Conservation (phyloP, 352 stramenopile genomes). For the Aphanomyces cochlioides region DNA sequence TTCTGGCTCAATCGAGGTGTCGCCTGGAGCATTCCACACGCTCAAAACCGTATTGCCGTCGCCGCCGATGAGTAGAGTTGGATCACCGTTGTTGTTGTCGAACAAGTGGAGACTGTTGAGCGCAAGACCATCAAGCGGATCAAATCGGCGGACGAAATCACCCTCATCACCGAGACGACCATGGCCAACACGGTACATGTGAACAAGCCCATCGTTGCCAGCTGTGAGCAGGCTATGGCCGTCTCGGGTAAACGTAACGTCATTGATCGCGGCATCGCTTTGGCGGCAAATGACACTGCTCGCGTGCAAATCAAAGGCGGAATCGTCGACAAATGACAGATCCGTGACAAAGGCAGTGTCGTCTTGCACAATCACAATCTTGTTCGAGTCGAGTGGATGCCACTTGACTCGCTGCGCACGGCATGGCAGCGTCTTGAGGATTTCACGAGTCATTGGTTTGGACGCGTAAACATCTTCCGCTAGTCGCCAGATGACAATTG, state of each 20-base stretch:
- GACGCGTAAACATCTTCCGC: conserved; percentile 39
- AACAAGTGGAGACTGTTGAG: conserved; percentile 77
- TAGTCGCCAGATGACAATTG: conserved; percentile 74
- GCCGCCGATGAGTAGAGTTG: conserved; percentile 60
- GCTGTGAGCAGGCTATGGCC: conserved; percentile 60
- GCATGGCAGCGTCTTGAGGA: conserved; percentile 59
- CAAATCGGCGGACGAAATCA: conserved; percentile 71
- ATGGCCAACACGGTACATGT: conserved; percentile 65
- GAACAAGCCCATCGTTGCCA: conserved; percentile 70
- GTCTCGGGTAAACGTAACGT: conserved; percentile 65
- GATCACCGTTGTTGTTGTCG: conserved; percentile 39
- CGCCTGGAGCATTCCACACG: conserved; percentile 56
- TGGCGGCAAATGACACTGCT: conserved; percentile 69
- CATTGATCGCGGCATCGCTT: conserved; percentile 66
- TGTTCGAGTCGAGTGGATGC: conserved; percentile 69
- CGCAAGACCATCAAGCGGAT: conserved; percentile 63
- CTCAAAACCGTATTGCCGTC: conserved; percentile 61
- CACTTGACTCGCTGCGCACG: conserved; percentile 69
- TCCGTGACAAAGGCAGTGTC: conserved; percentile 61
- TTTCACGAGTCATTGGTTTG: conserved; percentile 55
- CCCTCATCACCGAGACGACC: conserved; percentile 47
- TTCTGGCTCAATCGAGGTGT: conserved; percentile 48
- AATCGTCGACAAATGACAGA: conserved; percentile 39
- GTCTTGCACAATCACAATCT: conserved; percentile 69
- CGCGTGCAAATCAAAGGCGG: conserved; percentile 55